Evolutionary conservation across 2,329 filamentous ascomycete genomes (phyloP).

Genomic region (Drechslera avenae): DNA sequence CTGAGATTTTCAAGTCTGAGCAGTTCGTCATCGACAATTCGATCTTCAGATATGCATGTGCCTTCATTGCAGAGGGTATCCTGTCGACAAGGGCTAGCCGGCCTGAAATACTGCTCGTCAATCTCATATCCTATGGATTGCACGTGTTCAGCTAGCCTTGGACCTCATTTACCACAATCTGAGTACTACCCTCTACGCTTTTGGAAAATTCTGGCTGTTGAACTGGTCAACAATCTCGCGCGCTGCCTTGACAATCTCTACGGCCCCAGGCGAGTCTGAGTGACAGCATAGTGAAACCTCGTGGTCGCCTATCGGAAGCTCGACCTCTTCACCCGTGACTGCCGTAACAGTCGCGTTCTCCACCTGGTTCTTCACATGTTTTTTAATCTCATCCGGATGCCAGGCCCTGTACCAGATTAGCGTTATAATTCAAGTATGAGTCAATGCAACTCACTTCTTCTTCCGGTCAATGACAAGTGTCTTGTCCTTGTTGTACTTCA

Average conservation of each 20-base stretch:
- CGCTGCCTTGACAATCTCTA: slow-evolving; percentile 52
- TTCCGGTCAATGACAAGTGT: slow-evolving; percentile 63
- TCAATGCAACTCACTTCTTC: slow-evolving; percentile 53
- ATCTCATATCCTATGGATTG: too few species aligned
- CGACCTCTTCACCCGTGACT: slow-evolving; percentile 50
- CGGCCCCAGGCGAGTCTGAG: slow-evolving; percentile 52
- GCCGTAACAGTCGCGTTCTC: slow-evolving; percentile 49
- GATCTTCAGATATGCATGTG: too few species aligned
- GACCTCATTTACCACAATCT: too few species aligned
- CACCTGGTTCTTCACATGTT: slow-evolving; percentile 50
- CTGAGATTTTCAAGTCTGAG: too few species aligned
- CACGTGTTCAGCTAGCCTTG: too few species aligned
- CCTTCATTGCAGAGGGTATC: too few species aligned
- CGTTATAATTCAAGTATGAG: neutral
- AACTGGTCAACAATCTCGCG: slow-evolving; percentile 51
- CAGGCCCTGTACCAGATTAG: slow-evolving; percentile 40
- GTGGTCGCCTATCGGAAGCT: slow-evolving; percentile 51
- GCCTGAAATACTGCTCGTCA: too few species aligned
- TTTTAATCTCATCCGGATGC: slow-evolving; percentile 50
- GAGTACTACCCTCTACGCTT: neutral
- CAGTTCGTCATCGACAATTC: too few species aligned
- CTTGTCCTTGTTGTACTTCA: slow-evolving; percentile 59
- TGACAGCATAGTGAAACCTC: slow-evolving; percentile 53
- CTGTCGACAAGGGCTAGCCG: too few species aligned
- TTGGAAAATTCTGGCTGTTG: slow-evolving; percentile 36